Evolutionary conservation across 345 rosid genomes (phyloP), one percentile per base, ranked within the genome.

Genomic region (Rhizophora apiculata): DNA sequence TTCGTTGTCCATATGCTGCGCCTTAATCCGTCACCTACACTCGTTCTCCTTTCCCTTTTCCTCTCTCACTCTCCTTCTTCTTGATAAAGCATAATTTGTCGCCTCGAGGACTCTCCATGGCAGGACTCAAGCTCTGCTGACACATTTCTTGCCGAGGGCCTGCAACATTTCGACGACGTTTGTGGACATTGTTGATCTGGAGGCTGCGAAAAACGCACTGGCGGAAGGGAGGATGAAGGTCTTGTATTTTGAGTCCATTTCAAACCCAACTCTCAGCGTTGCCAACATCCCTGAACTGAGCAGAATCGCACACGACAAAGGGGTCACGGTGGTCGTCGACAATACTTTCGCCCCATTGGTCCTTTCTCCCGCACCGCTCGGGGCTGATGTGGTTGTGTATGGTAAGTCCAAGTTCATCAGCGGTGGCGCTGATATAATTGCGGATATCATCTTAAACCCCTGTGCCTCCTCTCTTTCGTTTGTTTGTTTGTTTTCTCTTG

Each of bases 331-430:
- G 48, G 94, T 92, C 15, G 98, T 92, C 2, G 99, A 95, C 78
- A 95, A 92, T 77, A 90, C 99, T 7, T 95, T 92, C 52, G 77
- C 98, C 1, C 98, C 99, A 1, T 84, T 95, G 92, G 91, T 92
- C 31, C 79, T 95, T 21, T 92, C 98, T 26, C 98, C 99, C 39
- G 92, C 97, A 5, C 75, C 80, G 54, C 89, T 92, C 16, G 99
- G 99, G 22, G 99, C 98, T 3, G 99, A 92, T 36, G 96, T 95
- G 54, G 99, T 92, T 39, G 81, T 90, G 20, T 98, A 90, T 54
- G 92, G 99, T 74, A 87, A 88, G 74, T 84, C 99, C 61, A 95
- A 92, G 82, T 95, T 92, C 24, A 24, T 24, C 24, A 24, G 24
- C 24, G 24, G 24, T 24, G 24, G 24, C 24, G 24, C 24, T 24